Base-by-base conservation (phyloP, 192 early-diverging fungal species). In the Thoreauomyces humboldtii region DNA sequence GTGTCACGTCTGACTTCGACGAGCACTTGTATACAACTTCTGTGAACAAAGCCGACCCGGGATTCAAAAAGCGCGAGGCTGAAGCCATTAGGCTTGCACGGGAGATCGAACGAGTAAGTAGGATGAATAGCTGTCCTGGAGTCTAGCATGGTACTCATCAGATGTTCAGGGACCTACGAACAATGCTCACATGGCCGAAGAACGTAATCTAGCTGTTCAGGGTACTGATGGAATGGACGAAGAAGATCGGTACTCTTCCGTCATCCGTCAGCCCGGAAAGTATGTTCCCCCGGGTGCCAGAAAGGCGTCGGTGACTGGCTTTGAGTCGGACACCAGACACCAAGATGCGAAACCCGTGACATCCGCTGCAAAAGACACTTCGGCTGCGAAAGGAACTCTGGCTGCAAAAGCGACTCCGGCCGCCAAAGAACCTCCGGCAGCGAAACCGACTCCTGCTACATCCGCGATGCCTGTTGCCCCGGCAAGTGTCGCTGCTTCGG, bases 21-120 rank as follows among this genome's bases (percentile, higher is more conserved):
- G 94, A 96, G 59, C 93, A 96, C 51, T 73, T 99, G 2, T 99
- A 99, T 72, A 99, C 97, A 1, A 99, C 97, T 6, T 86, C 81
- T 27, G 76, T 99, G 52, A 94, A 99, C 68, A 79, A 89, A 55
- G 81, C 85, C 3, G 86, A 84, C 33, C 85, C 92, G 4, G 88
- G 91, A 56, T 99, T 80, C 71, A 93, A 91, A 67, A 82, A 87
- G 60, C 88, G 88, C 21, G 97, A 98, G 74, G 85, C 84, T 46
- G 86, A 91, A 61, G 97, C 97, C 7, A 84, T 83, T 11, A 81
- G 91, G 19, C 76, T 96, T 36, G 95, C 97, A 0, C 82, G 85
- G 24, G 95, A 99, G 73, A 99, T 99, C 44, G 85, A 92, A 88
- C 38, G 44, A 53, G 61, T 60, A 29, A 19, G 51, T 14, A 43